Evolutionary conservation across 345 rosid genomes (phyloP).

Genomic region (Nasturtium officinale): DNA sequence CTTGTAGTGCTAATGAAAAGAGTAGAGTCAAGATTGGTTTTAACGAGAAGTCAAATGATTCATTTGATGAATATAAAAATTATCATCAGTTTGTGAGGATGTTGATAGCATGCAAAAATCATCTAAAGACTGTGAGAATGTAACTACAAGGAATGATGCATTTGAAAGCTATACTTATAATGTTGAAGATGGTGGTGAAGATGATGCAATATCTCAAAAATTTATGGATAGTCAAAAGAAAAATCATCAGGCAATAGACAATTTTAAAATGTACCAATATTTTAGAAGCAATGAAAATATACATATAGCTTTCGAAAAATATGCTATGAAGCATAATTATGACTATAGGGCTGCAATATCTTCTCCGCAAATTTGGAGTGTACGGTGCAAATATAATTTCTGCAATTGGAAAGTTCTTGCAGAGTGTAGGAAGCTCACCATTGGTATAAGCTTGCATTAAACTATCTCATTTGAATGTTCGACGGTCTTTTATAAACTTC

Average conservation of each 20-base stretch:
- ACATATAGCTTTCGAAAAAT: neutral
- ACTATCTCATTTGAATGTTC: too few relatives aligned
- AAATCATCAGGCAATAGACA: neutral
- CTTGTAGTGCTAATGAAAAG: too few relatives aligned
- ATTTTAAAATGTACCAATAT: neutral
- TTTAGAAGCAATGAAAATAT: neutral
- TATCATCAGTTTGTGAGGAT: neutral
- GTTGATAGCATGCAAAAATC: neutral
- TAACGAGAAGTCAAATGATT: neutral
- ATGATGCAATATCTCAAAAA: neutral
- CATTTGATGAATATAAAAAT: neutral
- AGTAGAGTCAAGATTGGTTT: too few relatives aligned
- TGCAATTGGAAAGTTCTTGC: neutral
- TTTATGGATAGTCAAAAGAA: neutral
- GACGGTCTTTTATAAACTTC: too few relatives aligned
- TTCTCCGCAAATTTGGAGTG: neutral
- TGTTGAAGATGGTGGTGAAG: neutral
- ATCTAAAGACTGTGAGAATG: neutral
- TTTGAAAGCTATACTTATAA: neutral
- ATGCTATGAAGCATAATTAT: neutral
- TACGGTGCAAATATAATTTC: neutral
- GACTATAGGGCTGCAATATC: neutral
- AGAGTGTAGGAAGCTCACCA: neutral
- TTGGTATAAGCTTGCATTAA: too few relatives aligned
- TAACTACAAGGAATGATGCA: neutral